A percentile compares a stretch with the other conserved stretches of the same genome.
phyloP scores from a whole-genome alignment of 2,329 filamentous ascomycete genomes.

The Basipetospora chlamydospora region DNA sequence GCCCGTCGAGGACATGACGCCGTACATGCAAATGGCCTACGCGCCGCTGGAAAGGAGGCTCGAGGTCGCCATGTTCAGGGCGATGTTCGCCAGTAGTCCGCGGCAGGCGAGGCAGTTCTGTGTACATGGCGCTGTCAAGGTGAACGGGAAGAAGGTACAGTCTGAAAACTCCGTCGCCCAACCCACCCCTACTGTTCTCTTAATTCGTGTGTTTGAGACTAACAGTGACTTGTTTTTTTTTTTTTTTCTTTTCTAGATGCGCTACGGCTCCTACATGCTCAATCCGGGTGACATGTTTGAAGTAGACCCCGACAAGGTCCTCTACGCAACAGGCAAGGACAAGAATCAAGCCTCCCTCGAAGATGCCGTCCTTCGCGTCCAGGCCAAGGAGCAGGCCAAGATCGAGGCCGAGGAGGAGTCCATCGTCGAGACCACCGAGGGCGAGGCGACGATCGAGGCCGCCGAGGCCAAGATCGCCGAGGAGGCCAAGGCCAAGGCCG shows the following conservation, averaged over 20 bases:
- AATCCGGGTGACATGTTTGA: slow-evolving; percentile 99
- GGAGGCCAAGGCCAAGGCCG: slow-evolving; percentile 14
- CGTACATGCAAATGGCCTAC: slow-evolving; percentile 95
- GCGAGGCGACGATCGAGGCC: slow-evolving; percentile 18
- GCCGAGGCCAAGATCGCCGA: slow-evolving; percentile 12
- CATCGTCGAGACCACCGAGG: slow-evolving; percentile 7
- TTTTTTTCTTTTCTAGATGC: slow-evolving; percentile 47
- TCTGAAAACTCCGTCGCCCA: too few species aligned
- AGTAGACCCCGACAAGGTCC: slow-evolving; percentile 75
- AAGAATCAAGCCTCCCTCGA: slow-evolving; percentile 31
- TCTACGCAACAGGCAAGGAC: slow-evolving; percentile 69
- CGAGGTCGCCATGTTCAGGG: slow-evolving; percentile 87
- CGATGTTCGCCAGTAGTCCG: slow-evolving; percentile 85
- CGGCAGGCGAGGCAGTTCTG: slow-evolving; percentile 90
- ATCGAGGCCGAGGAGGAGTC: slow-evolving; percentile 14
- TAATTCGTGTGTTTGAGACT: too few species aligned
- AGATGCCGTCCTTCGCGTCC: slow-evolving; percentile 6
- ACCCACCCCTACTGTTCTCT: too few species aligned
- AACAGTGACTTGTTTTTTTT: background rate
- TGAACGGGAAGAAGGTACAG: slow-evolving; percentile 85
- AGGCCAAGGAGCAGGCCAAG: slow-evolving; percentile 9
- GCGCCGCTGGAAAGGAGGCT: slow-evolving; percentile 80
- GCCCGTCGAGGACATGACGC: slow-evolving; percentile 40
- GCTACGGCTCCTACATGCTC: slow-evolving; percentile 78
- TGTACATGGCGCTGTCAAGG: slow-evolving; percentile 81